Conservation (phyloP, 2,329 filamentous ascomycete species). For the Hymenoscyphus infarciens region DNA sequence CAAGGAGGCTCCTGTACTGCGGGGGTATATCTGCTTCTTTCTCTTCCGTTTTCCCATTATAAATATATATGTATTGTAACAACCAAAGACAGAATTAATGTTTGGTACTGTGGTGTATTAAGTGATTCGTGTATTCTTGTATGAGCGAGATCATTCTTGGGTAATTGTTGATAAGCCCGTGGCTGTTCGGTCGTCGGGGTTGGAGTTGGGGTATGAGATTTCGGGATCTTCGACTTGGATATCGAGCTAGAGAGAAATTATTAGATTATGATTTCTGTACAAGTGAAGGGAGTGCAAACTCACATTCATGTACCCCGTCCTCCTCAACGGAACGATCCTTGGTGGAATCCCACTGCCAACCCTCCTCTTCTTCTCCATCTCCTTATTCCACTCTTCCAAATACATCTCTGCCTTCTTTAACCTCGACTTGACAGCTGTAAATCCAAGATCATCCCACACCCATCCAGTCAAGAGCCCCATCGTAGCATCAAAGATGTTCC, state of each 20-base stretch:
- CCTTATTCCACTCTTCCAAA: constrained; percentile 82
- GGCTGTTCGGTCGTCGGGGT: constrained; percentile 16
- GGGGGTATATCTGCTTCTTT: no score
- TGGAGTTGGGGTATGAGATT: constrained; percentile 43
- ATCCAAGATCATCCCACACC: constrained; percentile 88
- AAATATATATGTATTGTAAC: no score
- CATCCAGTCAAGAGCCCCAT: constrained; percentile 84
- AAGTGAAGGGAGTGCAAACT: constrained; percentile 32
- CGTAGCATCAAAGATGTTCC: constrained; percentile 76
- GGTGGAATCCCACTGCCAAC: constrained; percentile 55
- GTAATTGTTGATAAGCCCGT: constrained; percentile 11
- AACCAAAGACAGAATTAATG: no score
- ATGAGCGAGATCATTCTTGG: background rate
- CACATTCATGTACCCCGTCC: constrained; percentile 84
- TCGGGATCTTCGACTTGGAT: constrained; percentile 79
- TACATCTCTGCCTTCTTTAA: constrained; percentile 70
- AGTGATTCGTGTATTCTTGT: no score
- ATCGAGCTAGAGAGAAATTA: constrained; percentile 55
- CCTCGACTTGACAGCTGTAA: constrained; percentile 70
- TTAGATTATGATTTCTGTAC: constrained; percentile 24
- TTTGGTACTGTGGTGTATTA: no score
- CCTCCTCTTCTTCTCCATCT: constrained; percentile 57
- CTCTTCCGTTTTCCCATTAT: no score
- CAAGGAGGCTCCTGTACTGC: no score
- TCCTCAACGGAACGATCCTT: constrained; percentile 71